These are phyloP conservation scores for Sporisorium iseilematis-ciliati DNA, from an alignment of 1,284 basidiomycete species.

Conservation along the genomic window DNA sequence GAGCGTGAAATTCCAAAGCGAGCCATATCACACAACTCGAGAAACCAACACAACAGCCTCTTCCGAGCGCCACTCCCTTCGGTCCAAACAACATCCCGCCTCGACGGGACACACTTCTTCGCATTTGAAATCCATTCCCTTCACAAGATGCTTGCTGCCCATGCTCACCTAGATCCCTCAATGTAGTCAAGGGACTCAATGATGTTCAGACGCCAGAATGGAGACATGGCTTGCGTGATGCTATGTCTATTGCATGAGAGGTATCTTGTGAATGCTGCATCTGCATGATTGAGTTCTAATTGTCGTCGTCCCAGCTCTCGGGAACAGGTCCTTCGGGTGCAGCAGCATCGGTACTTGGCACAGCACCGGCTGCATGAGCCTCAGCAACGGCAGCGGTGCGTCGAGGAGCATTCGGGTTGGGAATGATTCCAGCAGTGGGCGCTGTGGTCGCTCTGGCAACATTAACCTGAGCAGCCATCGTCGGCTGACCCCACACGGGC, in stretches of 20 bases:
- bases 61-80: too few relatives aligned
- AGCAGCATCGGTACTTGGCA: not conserved
- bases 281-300: not conserved
- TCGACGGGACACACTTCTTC: too few relatives aligned
- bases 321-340: slow-evolving; percentile 25
- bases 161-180: too few relatives aligned
- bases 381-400: slow-evolving; percentile 4
- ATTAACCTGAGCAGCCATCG: slow-evolving; percentile 21
- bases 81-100: too few relatives aligned
- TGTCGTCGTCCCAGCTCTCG: slow-evolving; percentile 49
- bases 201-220: not conserved
- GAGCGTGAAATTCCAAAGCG: slow-evolving; percentile 2
- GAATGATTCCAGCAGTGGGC: slow-evolving; percentile 32
- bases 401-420: slow-evolving; percentile 44
- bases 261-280: not conserved
- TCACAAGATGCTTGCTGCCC: too few relatives aligned
- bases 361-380: not conserved
- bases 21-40: slow-evolving; percentile 5
- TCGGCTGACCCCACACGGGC: slow-evolving; percentile 39
- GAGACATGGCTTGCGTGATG: not conserved
- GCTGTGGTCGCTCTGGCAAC: slow-evolving; percentile 18
- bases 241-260: slow-evolving; percentile 4
- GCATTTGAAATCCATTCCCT: too few relatives aligned
- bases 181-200: too few relatives aligned
- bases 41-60: too few relatives aligned